Evolutionary conservation across 257 asterid genomes (phyloP).

Genomic region (Penstemon eatonii): DNA sequence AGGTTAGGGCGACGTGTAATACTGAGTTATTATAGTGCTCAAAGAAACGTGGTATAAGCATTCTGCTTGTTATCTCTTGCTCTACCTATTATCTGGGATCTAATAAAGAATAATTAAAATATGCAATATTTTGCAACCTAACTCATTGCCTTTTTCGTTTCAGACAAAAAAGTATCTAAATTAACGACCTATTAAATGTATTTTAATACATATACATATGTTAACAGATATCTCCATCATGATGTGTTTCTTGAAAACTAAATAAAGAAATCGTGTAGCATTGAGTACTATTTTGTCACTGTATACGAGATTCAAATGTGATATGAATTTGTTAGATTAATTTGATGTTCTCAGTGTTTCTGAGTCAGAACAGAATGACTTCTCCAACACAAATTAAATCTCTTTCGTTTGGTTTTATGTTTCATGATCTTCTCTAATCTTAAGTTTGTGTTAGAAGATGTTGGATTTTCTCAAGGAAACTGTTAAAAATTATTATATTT

Average conservation of each 20-base stretch:
- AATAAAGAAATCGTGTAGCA: not conserved
- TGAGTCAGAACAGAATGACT: not conserved
- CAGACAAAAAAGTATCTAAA: not conserved
- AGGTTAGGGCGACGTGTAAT: not conserved
- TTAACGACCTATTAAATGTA: not conserved
- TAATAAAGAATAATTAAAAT: not conserved
- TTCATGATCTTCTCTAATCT: not conserved
- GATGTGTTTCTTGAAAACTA: not conserved
- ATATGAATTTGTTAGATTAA: not conserved
- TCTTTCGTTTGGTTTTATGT: not conserved
- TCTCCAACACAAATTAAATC: not conserved
- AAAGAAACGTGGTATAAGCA: not conserved
- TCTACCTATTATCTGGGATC: not conserved
- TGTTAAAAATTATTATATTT: not conserved
- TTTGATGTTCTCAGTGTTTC: not conserved
- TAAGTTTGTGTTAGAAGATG: not conserved
- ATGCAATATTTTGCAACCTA: not conserved
- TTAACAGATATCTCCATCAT: not conserved
- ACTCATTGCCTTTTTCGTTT: not conserved
- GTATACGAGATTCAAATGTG: not conserved
- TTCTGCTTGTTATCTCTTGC: not conserved
- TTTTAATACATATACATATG: not conserved
- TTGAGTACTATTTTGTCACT: not conserved
- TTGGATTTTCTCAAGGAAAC: not conserved
- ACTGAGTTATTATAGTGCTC: not conserved